Percentiles rank a stretch among this genome's conserved stretches.
phyloP scores from a whole-genome alignment of 805 yeast species.

The Candida ipomoeae region DNA sequence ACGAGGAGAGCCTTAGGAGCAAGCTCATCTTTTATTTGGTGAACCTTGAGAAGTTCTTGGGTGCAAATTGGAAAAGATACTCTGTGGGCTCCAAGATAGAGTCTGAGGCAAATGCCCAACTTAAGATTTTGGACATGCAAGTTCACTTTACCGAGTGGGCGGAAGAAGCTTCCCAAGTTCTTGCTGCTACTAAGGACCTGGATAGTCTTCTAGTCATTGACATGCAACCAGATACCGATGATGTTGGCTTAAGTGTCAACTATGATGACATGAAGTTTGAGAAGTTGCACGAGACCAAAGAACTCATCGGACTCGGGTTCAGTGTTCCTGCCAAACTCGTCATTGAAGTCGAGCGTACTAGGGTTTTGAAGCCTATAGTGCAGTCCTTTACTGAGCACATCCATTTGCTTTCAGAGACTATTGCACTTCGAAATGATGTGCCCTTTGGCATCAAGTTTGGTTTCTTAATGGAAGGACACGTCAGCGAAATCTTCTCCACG shows the following conservation, averaged over 20 bases:
- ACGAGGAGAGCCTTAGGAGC: conserved; percentile 7
- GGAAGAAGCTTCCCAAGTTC: conserved; percentile 6
- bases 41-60: conserved; percentile 25
- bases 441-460: conserved; percentile 39
- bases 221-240: background rate
- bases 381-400: conserved; percentile 50
- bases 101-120: conserved; percentile 43
- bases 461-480: conserved; percentile 37
- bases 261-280: background rate
- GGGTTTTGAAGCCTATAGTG: conserved; percentile 55
- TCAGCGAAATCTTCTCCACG: conserved; percentile 27
- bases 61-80: conserved; percentile 35
- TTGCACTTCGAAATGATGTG: conserved; percentile 19
- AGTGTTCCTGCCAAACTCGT: conserved; percentile 53
- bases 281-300: conserved; percentile 8
- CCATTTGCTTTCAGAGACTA: conserved; percentile 31
- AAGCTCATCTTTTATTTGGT: conserved; percentile 25
- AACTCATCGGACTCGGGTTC: conserved; percentile 38
- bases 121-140: conserved; percentile 44
- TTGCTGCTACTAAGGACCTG: background rate
- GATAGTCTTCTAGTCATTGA: conserved; percentile 4
- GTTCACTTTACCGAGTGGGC: conserved; percentile 49
- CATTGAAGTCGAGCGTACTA: conserved; percentile 45
- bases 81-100: conserved; percentile 56
- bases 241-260: conserved; percentile 3